Percentiles rank a stretch among this genome's conserved stretches.
phyloP scores from a whole-genome alignment of 2,329 filamentous ascomycete genomes.

The Aspergillus sp. region DNA sequence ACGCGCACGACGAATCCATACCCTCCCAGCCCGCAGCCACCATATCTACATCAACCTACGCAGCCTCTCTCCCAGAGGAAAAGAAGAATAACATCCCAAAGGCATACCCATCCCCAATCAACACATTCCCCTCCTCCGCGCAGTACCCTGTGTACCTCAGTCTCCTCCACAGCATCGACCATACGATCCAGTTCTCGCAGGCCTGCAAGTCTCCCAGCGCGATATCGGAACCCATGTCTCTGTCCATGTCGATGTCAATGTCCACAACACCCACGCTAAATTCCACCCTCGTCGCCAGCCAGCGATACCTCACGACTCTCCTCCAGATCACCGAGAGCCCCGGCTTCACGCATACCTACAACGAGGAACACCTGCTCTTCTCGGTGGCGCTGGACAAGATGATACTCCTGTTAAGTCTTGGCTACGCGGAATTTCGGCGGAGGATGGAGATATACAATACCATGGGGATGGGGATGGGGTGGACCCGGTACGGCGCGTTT shows the following conservation, averaged over 20 bases:
- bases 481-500: slow-evolving; percentile 12
- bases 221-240: not conserved
- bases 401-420: slow-evolving; percentile 8
- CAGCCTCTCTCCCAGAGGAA: not conserved
- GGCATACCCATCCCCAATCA: not conserved
- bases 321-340: slow-evolving; percentile 7
- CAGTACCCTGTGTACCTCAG: slow-evolving; percentile 8
- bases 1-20: slow-evolving; percentile 1
- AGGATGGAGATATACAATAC: slow-evolving; percentile 6
- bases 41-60: not conserved
- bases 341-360: slow-evolving; percentile 2
- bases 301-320: slow-evolving; percentile 14
- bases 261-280: slow-evolving; percentile 1
- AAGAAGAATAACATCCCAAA: not conserved
- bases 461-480: not conserved
- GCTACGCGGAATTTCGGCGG: slow-evolving; percentile 10
- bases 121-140: not conserved
- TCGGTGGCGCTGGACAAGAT: slow-evolving; percentile 16
- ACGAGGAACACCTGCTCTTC: slow-evolving; percentile 15
- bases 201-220: not conserved
- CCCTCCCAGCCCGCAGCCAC: not conserved
- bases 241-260: too few relatives aligned
- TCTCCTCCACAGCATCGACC: slow-evolving; percentile 15
- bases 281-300: slow-evolving; percentile 11
- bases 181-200: slow-evolving; percentile 3